Conservation (phyloP, 495 filamentous ascomycete species). For the Glarea lozoyensis region DNA sequence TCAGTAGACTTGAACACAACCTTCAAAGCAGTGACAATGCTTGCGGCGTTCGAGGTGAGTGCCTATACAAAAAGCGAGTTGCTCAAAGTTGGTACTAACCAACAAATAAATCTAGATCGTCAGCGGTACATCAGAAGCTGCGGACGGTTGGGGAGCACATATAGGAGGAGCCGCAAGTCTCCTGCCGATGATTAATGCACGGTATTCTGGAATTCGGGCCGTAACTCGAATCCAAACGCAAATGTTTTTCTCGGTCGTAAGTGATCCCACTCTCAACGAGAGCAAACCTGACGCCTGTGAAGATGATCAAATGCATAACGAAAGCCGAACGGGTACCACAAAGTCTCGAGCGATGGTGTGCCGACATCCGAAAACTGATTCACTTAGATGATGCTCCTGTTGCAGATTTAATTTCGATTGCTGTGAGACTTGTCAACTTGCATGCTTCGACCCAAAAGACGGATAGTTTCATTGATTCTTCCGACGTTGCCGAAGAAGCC, state of each 20-base stretch:
- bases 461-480: background rate
- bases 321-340: constrained; percentile 1
- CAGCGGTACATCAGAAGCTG: background rate
- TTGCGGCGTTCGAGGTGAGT: constrained; percentile 17
- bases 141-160: constrained; percentile 10
- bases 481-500: constrained; percentile 1
- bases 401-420: constrained; percentile 3
- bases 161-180: constrained; percentile 11
- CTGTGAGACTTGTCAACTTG: constrained; percentile 4
- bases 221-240: constrained; percentile 11
- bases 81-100: background rate
- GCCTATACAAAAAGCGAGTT: background rate
- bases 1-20: constrained; percentile 3
- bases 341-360: background rate
- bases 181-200: constrained; percentile 4
- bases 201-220: background rate
- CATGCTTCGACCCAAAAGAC: constrained; percentile 1
- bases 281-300: no score
- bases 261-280: background rate
- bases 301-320: constrained; percentile 13
- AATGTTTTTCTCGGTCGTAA: constrained; percentile 11
- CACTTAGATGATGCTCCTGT: constrained; percentile 4
- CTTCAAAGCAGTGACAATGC: constrained; percentile 12
- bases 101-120: constrained; percentile 8
- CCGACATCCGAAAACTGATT: background rate